These are phyloP conservation scores for Termitomyces titanicus DNA, from an alignment of 768 basidiomycete species.

Conservation along the genomic window DNA sequence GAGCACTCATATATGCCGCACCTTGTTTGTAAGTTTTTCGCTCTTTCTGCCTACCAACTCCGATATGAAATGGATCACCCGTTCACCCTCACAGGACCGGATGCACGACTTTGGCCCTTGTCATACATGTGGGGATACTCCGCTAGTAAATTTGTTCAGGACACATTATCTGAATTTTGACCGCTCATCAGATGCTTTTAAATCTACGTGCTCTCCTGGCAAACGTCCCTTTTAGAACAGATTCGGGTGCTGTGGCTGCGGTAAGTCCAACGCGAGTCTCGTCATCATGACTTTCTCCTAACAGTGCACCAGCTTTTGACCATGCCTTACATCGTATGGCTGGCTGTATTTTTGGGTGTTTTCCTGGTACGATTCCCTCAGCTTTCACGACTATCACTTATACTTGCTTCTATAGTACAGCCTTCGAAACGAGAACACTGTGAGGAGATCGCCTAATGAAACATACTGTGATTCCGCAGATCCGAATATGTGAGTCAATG, in stretches of 20 bases:
- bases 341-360: conserved; percentile 20
- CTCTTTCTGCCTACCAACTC: background rate
- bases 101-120: conserved; percentile 25
- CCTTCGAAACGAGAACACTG: conserved; percentile 16
- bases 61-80: background rate
- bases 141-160: background rate
- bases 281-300: background rate
- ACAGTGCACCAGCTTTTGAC: conserved; percentile 19
- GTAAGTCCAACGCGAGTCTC: conserved; percentile 11
- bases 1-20: conserved; percentile 28
- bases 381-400: background rate
- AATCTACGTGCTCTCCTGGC: conserved; percentile 20
- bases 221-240: conserved; percentile 14
- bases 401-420: conserved; percentile 18
- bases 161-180: background rate
- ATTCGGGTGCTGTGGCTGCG: conserved; percentile 13
- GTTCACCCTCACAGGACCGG: conserved; percentile 18
- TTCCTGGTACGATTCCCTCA: conserved; percentile 14
- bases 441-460: conserved; percentile 22
- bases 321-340: conserved; percentile 25
- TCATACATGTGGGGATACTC: conserved; percentile 22
- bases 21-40: conserved; percentile 24
- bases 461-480: conserved; percentile 27
- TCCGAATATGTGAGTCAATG: conserved; percentile 14
- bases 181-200: conserved; percentile 22